Evolutionary conservation across 2,329 filamentous ascomycete genomes (phyloP), one percentile per base, ranked within the genome.

Genomic region (Zymoseptoria tritici): DNA sequence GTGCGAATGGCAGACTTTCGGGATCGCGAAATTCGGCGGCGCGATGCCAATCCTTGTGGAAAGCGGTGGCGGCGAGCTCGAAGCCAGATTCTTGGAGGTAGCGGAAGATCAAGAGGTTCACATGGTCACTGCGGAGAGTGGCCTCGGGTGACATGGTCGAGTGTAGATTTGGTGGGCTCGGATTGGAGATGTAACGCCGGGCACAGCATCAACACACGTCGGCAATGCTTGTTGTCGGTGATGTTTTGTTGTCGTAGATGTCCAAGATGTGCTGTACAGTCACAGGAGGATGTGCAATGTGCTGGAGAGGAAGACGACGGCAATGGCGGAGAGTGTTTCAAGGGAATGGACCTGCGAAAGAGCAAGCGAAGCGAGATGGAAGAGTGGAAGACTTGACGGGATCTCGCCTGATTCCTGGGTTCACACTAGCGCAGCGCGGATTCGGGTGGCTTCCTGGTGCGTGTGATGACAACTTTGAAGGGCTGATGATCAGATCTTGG

Each of bases 61-160:
- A 78, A 55, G 83, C 83, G 67, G 82, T 82, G 57, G 82, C 71
- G 1, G 72, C 67, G 51, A 65, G 67, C 60, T 74, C 71, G 60
- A 72, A 71, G 55, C 71, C 73, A 55, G 69, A 65, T 59, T 75
- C 72, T 60, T 75, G 72, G 31, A 74, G 67, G 66, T 81, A 86
- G 80, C 84, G 84, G 81, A 84, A 85, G 74, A 88, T 85, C 70
- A 87, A 77, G 75, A 87, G 86, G 76, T 87, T 88, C 71, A 88
- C 80, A 72, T 86, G 83, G 77, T 87, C 80, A 66, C 79, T 81
- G 68, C 77, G 81, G 63, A 84, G 75, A 54, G 62, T 55, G 52
- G 64, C 65, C 55, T 62, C 62, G 53, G 63, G 56, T 46, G 65
- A 64, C 63, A 67, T 65, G 59, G 20, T 59, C 60, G 46, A 13